A percentile compares a stretch with the other conserved stretches of the same genome.
These are phyloP conservation scores for Fusarium siculi DNA, from an alignment of 2,329 filamentous ascomycete species.

Conservation along the genomic window DNA sequence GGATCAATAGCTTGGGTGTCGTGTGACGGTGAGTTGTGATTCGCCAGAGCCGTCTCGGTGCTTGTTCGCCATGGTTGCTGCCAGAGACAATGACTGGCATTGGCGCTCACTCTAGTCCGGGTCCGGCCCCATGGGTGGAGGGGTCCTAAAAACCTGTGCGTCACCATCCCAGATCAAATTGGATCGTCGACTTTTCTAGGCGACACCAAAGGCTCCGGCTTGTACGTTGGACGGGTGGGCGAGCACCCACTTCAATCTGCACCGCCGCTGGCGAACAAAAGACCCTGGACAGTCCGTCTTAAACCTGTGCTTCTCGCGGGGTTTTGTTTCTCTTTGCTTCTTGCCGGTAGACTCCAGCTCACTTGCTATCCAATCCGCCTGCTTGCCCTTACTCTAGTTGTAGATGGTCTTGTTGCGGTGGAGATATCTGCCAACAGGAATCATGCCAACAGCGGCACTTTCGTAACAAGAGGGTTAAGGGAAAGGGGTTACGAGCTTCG, in stretches of 20 bases:
- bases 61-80: conserved; percentile 34
- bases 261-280: conserved; percentile 39
- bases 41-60: conserved; percentile 10
- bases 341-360: conserved; percentile 15
- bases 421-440: conserved; percentile 33
- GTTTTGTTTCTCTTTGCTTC: conserved; percentile 13
- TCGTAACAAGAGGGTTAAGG: conserved; percentile 19
- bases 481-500: conserved; percentile 15
- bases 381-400: conserved; percentile 25
- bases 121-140: conserved; percentile 40
- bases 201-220: conserved; percentile 18
- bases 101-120: conserved; percentile 43
- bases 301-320: conserved; percentile 10
- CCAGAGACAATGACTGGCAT: conserved; percentile 47
- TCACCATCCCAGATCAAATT: conserved; percentile 46
- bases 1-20: conserved; percentile 25
- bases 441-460: conserved; percentile 32
- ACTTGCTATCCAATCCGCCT: conserved; percentile 23
- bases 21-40: conserved; percentile 1
- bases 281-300: conserved; percentile 17
- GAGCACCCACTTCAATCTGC: conserved; percentile 30
- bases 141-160: conserved; percentile 44
- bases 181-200: conserved; percentile 40
- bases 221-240: conserved; percentile 14
- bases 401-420: conserved; percentile 37